phyloP scores from a whole-genome alignment of 305 asterid species.

The Fraxinus albicans region DNA sequence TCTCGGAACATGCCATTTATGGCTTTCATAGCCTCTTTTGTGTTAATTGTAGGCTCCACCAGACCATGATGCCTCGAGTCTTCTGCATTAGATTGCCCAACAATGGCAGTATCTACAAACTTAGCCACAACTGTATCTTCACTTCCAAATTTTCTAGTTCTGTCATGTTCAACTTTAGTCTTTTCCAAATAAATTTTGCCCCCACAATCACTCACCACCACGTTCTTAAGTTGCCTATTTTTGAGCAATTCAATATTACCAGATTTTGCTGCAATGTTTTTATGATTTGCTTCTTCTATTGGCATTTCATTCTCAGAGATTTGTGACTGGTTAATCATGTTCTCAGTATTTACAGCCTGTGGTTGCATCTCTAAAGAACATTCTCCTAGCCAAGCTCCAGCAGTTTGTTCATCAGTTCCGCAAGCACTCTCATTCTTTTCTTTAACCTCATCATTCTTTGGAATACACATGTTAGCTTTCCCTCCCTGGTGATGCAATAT shows the following conservation, averaged over 20 bases:
- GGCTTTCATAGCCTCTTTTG: conserved; percentile 79
- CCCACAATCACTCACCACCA: conserved; percentile 21
- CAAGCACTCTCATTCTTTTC: conserved; percentile 32
- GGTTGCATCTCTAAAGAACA: conserved; percentile 23
- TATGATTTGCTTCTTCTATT: conserved; percentile 24
- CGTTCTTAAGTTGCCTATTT: conserved; percentile 28
- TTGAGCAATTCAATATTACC: conserved; percentile 23
- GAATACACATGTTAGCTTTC: conserved; percentile 24
- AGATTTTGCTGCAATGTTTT: conserved; percentile 19
- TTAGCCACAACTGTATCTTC: conserved; percentile 63
- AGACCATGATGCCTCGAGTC: conserved; percentile 89
- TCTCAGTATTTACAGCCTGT: conserved; percentile 25
- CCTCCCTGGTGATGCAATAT: conserved; percentile 47
- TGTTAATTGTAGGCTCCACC: conserved; percentile 83
- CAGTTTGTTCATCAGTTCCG: conserved; percentile 23
- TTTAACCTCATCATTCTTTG: conserved; percentile 26
- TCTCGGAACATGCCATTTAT: conserved; percentile 77
- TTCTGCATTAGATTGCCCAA: conserved; percentile 68
- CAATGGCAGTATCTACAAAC: conserved; percentile 68
- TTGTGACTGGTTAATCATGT: conserved; percentile 26
- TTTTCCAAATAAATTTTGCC: conserved; percentile 12
- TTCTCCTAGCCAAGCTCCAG: conserved; percentile 14
- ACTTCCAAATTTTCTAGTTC: conserved; percentile 23
- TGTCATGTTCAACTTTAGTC: conserved; percentile 29
- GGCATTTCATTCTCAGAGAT: conserved; percentile 28